Conservation (phyloP, 108 stramenopile species). For the Schizochytrium sp. region DNA sequence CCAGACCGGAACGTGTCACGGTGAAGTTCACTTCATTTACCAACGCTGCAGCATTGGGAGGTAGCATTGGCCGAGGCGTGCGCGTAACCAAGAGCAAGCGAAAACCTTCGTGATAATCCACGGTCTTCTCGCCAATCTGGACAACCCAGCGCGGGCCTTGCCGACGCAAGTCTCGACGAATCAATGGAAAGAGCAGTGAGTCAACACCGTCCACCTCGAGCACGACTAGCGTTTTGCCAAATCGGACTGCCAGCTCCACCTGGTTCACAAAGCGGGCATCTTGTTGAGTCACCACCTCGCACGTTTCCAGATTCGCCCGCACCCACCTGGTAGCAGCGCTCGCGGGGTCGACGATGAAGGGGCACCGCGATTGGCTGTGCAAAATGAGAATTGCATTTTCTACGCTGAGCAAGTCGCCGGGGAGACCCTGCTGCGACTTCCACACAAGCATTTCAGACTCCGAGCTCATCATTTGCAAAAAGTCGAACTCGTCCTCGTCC, state of each 20-base stretch:
- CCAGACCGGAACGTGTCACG: conserved; percentile 52
- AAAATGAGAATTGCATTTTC: conserved; percentile 41
- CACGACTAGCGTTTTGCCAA: conserved; percentile 57
- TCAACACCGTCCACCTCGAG: conserved; percentile 39
- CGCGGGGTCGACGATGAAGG: conserved; percentile 55
- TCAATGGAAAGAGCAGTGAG: conserved; percentile 48
- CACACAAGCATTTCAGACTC: conserved; percentile 49
- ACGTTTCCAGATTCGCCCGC: conserved; percentile 28
- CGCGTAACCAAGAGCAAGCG: conserved; percentile 43
- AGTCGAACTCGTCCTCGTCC: conserved; percentile 22
- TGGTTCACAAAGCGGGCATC: background rate
- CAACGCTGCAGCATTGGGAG: conserved; percentile 44
- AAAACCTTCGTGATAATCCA: conserved; percentile 56
- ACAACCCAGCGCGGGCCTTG: conserved; percentile 49
- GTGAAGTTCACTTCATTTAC: conserved; percentile 57
- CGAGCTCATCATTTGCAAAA: conserved; percentile 38
- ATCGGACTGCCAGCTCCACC: conserved; percentile 51
- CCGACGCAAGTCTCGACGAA: conserved; percentile 35
- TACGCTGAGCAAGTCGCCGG: conserved; percentile 43
- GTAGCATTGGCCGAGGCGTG: conserved; percentile 41
- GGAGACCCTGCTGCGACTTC: conserved; percentile 43
- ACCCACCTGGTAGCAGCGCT: conserved; percentile 38
- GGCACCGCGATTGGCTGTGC: conserved; percentile 34
- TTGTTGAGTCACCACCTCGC: conserved; percentile 39
- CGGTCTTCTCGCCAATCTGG: conserved; percentile 37